phyloP scores from a whole-genome alignment of 805 yeast species.

The Pichia cabralensis region DNA sequence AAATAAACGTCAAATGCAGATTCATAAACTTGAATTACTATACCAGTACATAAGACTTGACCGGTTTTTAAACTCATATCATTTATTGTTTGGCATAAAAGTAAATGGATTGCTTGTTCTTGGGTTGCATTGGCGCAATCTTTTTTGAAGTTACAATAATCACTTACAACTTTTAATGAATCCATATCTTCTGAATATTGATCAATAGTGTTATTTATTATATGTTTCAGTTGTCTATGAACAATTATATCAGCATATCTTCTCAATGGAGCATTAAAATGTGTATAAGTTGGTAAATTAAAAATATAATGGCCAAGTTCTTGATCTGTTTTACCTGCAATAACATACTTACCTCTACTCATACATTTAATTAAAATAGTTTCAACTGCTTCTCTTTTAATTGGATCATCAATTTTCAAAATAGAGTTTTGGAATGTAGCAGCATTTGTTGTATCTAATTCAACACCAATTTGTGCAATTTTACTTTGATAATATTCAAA shows the following conservation, averaged over 20 bases:
- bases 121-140: slow-evolving; percentile 92
- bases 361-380: slow-evolving; percentile 72
- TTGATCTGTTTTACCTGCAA: slow-evolving; percentile 80
- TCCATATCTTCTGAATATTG: slow-evolving; percentile 48
- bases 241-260: slow-evolving; percentile 89
- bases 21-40: slow-evolving; percentile 87
- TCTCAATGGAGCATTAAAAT: slow-evolving; percentile 85
- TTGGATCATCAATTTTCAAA: slow-evolving; percentile 48
- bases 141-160: slow-evolving; percentile 89
- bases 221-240: slow-evolving; percentile 78
- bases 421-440: slow-evolving; percentile 66
- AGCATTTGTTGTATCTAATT: slow-evolving; percentile 65
- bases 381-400: slow-evolving; percentile 64
- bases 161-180: slow-evolving; percentile 70
- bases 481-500: slow-evolving; percentile 70
- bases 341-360: slow-evolving; percentile 76
- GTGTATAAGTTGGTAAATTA: slow-evolving; percentile 81
- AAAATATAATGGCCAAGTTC: slow-evolving; percentile 74
- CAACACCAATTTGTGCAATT: slow-evolving; percentile 53
- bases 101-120: slow-evolving; percentile 85
- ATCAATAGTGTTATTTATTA: slow-evolving; percentile 34
- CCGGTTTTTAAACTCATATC: slow-evolving; percentile 66
- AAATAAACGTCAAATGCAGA: slow-evolving; percentile 89
- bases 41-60: slow-evolving; percentile 74
- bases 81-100: slow-evolving; percentile 74